phyloP scores from a whole-genome alignment of 768 basidiomycete species.

The Kwoniella pini region DNA sequence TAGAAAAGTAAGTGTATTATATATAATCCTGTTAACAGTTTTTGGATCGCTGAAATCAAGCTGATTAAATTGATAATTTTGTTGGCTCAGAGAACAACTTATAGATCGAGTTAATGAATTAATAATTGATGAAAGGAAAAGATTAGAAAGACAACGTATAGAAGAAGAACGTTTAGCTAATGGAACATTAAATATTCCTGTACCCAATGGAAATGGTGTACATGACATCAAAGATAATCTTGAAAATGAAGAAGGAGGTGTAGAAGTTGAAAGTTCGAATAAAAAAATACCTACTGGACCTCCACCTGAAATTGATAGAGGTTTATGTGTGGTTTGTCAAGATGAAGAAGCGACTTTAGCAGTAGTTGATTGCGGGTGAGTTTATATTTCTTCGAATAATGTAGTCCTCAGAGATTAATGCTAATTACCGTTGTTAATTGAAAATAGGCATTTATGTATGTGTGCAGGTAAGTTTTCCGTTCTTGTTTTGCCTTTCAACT shows the following conservation, averaged over 20 bases:
- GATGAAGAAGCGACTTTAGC: conserved; percentile 93
- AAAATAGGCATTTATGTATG: conserved; percentile 45
- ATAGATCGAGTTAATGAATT: conserved; percentile 49
- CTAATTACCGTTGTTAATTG: no score
- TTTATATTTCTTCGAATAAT: conserved; percentile 25
- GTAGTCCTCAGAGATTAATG: neutral
- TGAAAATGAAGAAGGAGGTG: conserved; percentile 11
- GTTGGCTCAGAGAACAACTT: conserved; percentile 34
- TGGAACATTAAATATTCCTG: conserved; percentile 13
- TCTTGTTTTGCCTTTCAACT: no score
- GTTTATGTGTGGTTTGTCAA: conserved; percentile 88
- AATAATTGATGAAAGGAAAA: conserved; percentile 47
- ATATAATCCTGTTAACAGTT: no score
- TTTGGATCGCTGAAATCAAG: no score
- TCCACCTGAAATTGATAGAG: conserved; percentile 57
- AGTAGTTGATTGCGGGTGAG: conserved; percentile 89
- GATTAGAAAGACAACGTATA: conserved; percentile 47
- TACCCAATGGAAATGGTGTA: neutral
- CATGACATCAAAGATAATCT: neutral
- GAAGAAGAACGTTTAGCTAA: conserved; percentile 42
- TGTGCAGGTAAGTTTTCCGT: conserved; percentile 44
- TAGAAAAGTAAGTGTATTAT: conserved; percentile 77
- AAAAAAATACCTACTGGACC: conserved; percentile 49
- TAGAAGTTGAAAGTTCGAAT: neutral
- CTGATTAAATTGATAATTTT: conserved; percentile 1